Conservation (phyloP, 805 yeast genomes). For the Spathaspora girioi region DNA sequence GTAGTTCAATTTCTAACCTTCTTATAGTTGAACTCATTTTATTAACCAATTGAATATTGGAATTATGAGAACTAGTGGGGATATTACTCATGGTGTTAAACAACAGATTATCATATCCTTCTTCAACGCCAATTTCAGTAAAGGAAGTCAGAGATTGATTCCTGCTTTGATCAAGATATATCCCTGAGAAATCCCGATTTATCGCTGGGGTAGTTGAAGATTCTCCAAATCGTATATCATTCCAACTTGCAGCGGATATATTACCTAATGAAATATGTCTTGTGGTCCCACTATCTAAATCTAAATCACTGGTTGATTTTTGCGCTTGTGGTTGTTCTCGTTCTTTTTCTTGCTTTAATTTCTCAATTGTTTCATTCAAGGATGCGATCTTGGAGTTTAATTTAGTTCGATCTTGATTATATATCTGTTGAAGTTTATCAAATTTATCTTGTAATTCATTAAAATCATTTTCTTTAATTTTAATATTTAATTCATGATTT, state of each 20-base stretch:
- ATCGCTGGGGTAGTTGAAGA: conserved; percentile 43
- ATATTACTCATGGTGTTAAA: background rate
- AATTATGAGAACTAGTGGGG: background rate
- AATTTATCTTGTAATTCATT: conserved; percentile 17
- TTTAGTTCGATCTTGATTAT: conserved; percentile 25
- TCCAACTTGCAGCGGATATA: conserved; percentile 8
- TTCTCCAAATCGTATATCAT: conserved; percentile 42
- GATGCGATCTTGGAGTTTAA: conserved; percentile 21
- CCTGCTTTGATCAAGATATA: conserved; percentile 8
- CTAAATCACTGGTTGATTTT: conserved; percentile 7
- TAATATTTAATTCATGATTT: conserved; percentile 15
- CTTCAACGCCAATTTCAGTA: conserved; percentile 10
- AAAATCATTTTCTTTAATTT: conserved; percentile 19
- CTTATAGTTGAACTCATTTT: conserved; percentile 76
- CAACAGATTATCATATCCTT: background rate
- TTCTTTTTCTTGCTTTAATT: conserved; percentile 2
- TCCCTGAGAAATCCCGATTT: conserved; percentile 7
- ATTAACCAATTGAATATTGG: conserved; percentile 57
- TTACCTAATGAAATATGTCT: conserved; percentile 2
- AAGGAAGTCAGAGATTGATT: conserved; percentile 15
- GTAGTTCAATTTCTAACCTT: conserved; percentile 74
- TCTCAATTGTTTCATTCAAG: conserved; percentile 17
- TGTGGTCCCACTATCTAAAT: conserved; percentile 11
- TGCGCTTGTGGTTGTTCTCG: background rate
- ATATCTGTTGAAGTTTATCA: conserved; percentile 29